A percentile compares a stretch with the other conserved stretches of the same genome.
Conservation (phyloP, 1,139 yeast species). For the Yamadazyma membranifaciens region DNA sequence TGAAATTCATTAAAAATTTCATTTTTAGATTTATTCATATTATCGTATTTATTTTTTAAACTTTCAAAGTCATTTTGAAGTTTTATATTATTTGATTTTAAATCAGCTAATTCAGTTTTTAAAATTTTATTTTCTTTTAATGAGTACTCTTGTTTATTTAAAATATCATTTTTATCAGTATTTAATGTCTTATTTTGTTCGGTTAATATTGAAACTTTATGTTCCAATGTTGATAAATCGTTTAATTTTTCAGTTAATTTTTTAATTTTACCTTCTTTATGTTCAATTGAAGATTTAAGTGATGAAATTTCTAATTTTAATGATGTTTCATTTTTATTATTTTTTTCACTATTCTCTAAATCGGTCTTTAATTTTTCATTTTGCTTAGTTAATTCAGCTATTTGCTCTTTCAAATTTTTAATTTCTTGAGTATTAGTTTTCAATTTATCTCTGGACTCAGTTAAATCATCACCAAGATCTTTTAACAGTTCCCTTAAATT, state of each 20-base stretch:
- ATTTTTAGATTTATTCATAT: slow-evolving; percentile 44
- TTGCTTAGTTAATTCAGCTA: slow-evolving; percentile 18
- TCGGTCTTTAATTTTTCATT: slow-evolving; percentile 22
- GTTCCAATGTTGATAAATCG: slow-evolving; percentile 35
- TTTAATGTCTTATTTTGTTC: slow-evolving; percentile 24
- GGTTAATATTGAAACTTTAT: slow-evolving; percentile 37
- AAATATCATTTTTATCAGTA: slow-evolving; percentile 38
- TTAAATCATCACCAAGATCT: slow-evolving; percentile 74
- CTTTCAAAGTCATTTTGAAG: slow-evolving; percentile 49
- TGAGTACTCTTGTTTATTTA: slow-evolving; percentile 40
- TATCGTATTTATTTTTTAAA: slow-evolving; percentile 51
- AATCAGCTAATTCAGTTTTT: slow-evolving; percentile 32
- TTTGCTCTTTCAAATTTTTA: slow-evolving; percentile 9
- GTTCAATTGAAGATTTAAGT: slow-evolving; percentile 35
- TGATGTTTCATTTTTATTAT: slow-evolving; percentile 39
- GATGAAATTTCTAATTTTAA: slow-evolving; percentile 43
- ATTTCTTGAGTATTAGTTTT: slow-evolving; percentile 20
- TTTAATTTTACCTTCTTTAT: slow-evolving; percentile 49
- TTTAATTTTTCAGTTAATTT: slow-evolving; percentile 41
- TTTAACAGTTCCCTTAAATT: slow-evolving; percentile 68
- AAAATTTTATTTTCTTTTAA: slow-evolving; percentile 35
- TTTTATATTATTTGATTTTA: slow-evolving; percentile 53
- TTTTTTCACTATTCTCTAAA: slow-evolving; percentile 28
- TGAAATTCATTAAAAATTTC: slow-evolving; percentile 57
- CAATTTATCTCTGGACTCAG: slow-evolving; percentile 47